phyloP scores from a whole-genome alignment of 139 green algal species.

The Tetradesmus obliquus region DNA sequence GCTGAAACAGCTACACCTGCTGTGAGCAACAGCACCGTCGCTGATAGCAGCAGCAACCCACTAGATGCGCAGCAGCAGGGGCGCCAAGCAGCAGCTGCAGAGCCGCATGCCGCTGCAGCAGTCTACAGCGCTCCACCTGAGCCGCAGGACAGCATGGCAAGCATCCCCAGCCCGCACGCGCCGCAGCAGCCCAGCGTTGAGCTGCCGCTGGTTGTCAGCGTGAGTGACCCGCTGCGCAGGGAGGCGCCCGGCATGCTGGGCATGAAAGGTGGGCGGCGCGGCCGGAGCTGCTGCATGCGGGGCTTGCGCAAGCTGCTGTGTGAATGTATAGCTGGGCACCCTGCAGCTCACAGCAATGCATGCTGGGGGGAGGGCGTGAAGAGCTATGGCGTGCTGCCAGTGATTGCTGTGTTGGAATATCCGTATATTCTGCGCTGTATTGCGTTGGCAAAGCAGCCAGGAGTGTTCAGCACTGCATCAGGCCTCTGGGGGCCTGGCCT shows the following conservation, averaged over 20 bases:
- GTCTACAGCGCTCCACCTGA: not conserved
- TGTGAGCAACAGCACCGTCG: not conserved
- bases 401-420: too few relatives aligned
- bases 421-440: too few relatives aligned
- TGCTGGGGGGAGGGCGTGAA: too few relatives aligned
- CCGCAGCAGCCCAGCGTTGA: not conserved
- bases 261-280: conserved; percentile 60
- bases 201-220: conserved; percentile 59
- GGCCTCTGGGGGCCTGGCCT: not conserved
- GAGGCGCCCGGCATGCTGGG: conserved; percentile 66
- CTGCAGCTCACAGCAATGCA: too few relatives aligned
- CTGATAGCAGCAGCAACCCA: conserved; percentile 10
- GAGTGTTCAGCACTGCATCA: not conserved
- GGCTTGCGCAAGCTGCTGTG: not conserved
- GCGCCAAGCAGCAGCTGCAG: conserved; percentile 36
- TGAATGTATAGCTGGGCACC: too few relatives aligned
- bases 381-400: too few relatives aligned
- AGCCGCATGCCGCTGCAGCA: not conserved
- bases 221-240: conserved; percentile 78
- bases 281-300: not conserved
- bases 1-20: not conserved
- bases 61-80: not conserved
- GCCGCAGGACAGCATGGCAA: not conserved
- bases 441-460: not conserved
- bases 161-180: conserved; percentile 14